Percentiles rank a stretch among this genome's conserved stretches.
These are phyloP conservation scores for Penicillium verhagenii DNA, from an alignment of 495 filamentous ascomycete species.

Conservation along the genomic window DNA sequence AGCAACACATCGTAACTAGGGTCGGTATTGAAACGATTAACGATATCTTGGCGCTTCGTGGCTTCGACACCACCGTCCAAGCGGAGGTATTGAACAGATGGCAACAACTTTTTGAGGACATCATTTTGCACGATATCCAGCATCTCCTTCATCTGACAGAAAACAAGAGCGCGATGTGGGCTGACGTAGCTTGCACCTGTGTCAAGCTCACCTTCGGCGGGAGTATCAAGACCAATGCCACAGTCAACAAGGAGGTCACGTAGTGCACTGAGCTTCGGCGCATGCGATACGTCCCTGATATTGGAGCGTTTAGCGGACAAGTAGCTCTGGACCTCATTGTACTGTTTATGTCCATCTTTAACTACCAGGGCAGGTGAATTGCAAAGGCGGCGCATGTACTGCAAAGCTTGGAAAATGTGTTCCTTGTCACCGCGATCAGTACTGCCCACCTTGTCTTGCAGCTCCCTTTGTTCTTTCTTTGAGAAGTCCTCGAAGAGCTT, in stretches of 20 bases:
- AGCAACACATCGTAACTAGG: conserved; percentile 92
- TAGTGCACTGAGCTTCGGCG: conserved; percentile 87
- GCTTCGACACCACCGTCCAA: conserved; percentile 91
- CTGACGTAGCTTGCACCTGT: conserved; percentile 80
- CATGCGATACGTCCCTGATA: conserved; percentile 81
- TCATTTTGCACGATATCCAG: conserved; percentile 95
- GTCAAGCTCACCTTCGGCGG: conserved; percentile 55
- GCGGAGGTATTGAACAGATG: conserved; percentile 83
- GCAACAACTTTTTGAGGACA: conserved; percentile 81
- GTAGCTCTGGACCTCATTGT: conserved; percentile 74
- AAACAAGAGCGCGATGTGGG: conserved; percentile 91
- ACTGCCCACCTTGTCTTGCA: conserved; percentile 73
- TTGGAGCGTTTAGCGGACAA: conserved; percentile 66
- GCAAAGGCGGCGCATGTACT: conserved; percentile 99
- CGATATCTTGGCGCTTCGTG: conserved; percentile 87
- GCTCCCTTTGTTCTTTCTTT: conserved; percentile 82
- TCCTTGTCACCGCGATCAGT: conserved; percentile 89
- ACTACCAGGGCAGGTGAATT: conserved; percentile 95
- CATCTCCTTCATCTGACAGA: conserved; percentile 99
- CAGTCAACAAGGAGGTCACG: conserved; percentile 91
- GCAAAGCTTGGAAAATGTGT: conserved; percentile 97
- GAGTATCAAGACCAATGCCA: conserved; percentile 73
- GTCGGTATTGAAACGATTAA: conserved; percentile 97
- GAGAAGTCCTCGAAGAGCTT: conserved; percentile 95
- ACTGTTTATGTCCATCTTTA: conserved; percentile 89